Evolutionary conservation across 371 early-diverging fungal genomes (phyloP), one percentile per base, ranked within the genome.

Genomic region (Mucor saturninus): DNA sequence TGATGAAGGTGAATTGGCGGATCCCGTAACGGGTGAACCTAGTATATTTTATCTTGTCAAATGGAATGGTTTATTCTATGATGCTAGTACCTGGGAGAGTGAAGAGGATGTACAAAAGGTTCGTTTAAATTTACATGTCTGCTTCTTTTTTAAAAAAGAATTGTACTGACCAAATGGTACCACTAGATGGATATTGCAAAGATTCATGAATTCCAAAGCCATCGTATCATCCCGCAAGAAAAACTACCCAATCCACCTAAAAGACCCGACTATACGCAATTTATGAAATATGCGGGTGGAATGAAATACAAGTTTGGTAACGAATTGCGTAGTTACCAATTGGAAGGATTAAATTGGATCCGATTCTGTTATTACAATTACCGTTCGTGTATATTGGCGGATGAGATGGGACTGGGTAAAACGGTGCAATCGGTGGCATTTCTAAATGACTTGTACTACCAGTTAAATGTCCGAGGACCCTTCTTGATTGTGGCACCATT

Each of bases 31-130:
- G 10, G 85, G 79, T 14, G 78, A 83, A 30, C 79, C 74, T 32
- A 82, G 72, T 21, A 67, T 91, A n/a, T 89, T 78, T 63, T 94
- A 87, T 71, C 73, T 98, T 9, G 90, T 95, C 10, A 98, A 96
- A 72, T 98, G 98, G 98, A 83, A 81, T 55, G 85, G 87, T 14
- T 83, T 86, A n/a, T 83, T 92, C 2, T 95, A 96, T 71, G 96
- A 96, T 67, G 72, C 79, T 0, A 71, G 86, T 46, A 96, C 98
- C 0, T 95, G 95, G 94, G 98, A 96, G 74, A 69, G 78, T 26
- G 78, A 81, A 48, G 87, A 86, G 7, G 76, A 83, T 48, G 83
- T 94, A 45, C 79, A 77, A 62, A 77, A 69, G 69, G 83, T 78
- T 61, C 4, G 14, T 56, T 43, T 42, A 14, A 3, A n/a, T 31